A percentile compares a stretch with the other conserved stretches of the same genome.
Conservation (phyloP, 805 yeast genomes). For the Hanseniaspora meyeri region DNA sequence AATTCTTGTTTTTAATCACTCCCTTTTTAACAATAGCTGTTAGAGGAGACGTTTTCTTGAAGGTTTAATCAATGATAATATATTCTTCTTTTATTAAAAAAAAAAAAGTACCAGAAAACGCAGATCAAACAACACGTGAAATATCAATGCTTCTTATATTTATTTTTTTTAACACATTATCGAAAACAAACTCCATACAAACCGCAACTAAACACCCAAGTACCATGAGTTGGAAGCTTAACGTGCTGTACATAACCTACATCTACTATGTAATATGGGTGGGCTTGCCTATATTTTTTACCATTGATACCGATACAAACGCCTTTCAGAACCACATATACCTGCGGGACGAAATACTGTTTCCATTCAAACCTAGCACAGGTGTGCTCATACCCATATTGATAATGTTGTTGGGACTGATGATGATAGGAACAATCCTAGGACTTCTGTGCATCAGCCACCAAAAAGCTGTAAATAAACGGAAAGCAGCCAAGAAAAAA, state of each 20-base stretch:
- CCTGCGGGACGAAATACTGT: slow-evolving; percentile 12
- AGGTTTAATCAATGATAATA: not conserved
- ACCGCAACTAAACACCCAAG: not conserved
- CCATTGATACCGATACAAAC: not conserved
- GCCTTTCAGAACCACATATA: not conserved
- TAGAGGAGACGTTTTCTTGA: not conserved
- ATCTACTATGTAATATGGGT: slow-evolving; percentile 25
- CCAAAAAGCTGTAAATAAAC: not conserved
- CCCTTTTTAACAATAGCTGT: no score
- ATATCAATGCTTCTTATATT: not conserved
- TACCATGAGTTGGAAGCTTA: not conserved
- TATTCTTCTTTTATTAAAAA: no score
- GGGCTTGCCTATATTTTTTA: slow-evolving; percentile 22
- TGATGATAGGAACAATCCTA: slow-evolving; percentile 24
- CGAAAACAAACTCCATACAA: no score
- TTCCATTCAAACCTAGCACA: slow-evolving; percentile 25
- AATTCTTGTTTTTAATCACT: no score
- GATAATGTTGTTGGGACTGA: slow-evolving; percentile 21
- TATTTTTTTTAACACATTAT: not conserved
- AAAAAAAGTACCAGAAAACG: no score
- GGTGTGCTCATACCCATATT: slow-evolving; percentile 26
- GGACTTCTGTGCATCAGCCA: slow-evolving; percentile 12
- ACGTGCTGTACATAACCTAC: slow-evolving; percentile 10
- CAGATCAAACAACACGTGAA: not conserved
- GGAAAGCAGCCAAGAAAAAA: not conserved